Percentiles rank a stretch among this genome's conserved stretches.
Evolutionary conservation across 768 basidiomycete genomes (phyloP).

Genomic region (Daedaleopsis nitida): DNA sequence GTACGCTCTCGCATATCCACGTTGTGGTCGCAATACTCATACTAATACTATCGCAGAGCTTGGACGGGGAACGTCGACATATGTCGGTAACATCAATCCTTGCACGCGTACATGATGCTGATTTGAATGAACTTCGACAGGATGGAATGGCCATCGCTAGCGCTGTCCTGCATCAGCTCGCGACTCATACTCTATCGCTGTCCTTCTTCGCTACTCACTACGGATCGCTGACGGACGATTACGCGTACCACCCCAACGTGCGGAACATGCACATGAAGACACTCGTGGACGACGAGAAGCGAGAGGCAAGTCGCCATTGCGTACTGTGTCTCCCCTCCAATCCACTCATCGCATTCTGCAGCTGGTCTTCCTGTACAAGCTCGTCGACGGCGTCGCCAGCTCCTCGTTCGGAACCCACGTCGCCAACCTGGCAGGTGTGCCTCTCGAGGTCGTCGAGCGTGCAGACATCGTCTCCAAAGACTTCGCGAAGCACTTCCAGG

Average conservation of each 20-base stretch:
- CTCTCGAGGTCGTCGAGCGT: constrained; percentile 78
- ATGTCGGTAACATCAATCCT: constrained; percentile 45
- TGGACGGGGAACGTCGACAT: constrained; percentile 94
- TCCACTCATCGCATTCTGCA: constrained; percentile 33
- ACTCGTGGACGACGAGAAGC: constrained; percentile 87
- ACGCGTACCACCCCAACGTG: constrained; percentile 88
- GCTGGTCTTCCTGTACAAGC: constrained; percentile 95
- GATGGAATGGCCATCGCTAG: constrained; percentile 99
- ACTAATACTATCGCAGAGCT: constrained; percentile 71
- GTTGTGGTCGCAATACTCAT: neutral
- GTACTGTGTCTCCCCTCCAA: neutral
- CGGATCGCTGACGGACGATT: constrained; percentile 93
- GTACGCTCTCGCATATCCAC: constrained; percentile 41
- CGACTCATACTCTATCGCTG: constrained; percentile 87
- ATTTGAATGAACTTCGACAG: constrained; percentile 37
- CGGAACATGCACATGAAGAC: constrained; percentile 97
- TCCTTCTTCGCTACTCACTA: constrained; percentile 99
- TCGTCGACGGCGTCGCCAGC: constrained; percentile 82
- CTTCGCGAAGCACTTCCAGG: constrained; percentile 87
- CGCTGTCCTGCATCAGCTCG: constrained; percentile 84
- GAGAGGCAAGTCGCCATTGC: constrained; percentile 56
- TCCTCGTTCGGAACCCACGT: constrained; percentile 95
- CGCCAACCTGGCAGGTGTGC: constrained; percentile 92
- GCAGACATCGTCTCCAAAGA: constrained; percentile 86
- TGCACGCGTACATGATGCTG: neutral